Conservation (phyloP, 1,284 basidiomycete genomes). For the Malassezia brasiliensis region DNA sequence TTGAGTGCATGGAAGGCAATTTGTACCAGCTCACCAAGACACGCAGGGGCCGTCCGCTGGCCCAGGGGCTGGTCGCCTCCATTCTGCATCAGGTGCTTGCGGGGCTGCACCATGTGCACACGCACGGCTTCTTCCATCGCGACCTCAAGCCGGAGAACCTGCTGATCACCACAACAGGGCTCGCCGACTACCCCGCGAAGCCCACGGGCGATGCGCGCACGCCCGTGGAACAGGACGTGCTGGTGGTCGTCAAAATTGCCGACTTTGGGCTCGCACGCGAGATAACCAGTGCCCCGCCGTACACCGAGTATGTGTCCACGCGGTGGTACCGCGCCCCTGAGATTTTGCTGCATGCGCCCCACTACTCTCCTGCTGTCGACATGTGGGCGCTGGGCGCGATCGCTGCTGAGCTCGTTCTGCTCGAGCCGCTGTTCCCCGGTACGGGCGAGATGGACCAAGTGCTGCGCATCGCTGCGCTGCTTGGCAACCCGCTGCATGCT, state of each 20-base stretch:
- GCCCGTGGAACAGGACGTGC: slow-evolving; percentile 63
- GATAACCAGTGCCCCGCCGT: slow-evolving; percentile 77
- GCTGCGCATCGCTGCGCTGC: slow-evolving; percentile 71
- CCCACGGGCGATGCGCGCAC: slow-evolving; percentile 24
- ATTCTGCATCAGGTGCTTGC: slow-evolving; percentile 86
- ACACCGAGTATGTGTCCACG: slow-evolving; percentile 97
- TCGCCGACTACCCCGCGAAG: slow-evolving; percentile 70
- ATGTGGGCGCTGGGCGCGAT: slow-evolving; percentile 99
- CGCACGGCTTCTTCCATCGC: slow-evolving; percentile 89
- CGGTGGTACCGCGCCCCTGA: slow-evolving; percentile 99
- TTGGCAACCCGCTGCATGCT: slow-evolving; percentile 80
- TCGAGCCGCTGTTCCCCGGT: slow-evolving; percentile 97
- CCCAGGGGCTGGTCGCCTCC: slow-evolving; percentile 85
- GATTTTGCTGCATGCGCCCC: slow-evolving; percentile 76
- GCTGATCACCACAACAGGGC: slow-evolving; percentile 96
- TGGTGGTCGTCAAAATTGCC: slow-evolving; percentile 92
- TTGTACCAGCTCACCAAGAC: slow-evolving; percentile 98
- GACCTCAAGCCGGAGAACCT: slow-evolving; percentile 99
- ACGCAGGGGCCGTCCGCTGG: slow-evolving; percentile 82
- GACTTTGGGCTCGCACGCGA: slow-evolving; percentile 96
- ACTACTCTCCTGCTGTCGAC: slow-evolving; percentile 93
- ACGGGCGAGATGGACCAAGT: slow-evolving; percentile 88
- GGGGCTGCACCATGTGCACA: slow-evolving; percentile 86
- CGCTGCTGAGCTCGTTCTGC: slow-evolving; percentile 87
- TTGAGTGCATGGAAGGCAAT: slow-evolving; percentile 99